A percentile compares a stretch with the other conserved stretches of the same genome.
These are phyloP conservation scores for Antrodiella citrinella DNA, from an alignment of 768 basidiomycete genomes.

Conservation along the genomic window DNA sequence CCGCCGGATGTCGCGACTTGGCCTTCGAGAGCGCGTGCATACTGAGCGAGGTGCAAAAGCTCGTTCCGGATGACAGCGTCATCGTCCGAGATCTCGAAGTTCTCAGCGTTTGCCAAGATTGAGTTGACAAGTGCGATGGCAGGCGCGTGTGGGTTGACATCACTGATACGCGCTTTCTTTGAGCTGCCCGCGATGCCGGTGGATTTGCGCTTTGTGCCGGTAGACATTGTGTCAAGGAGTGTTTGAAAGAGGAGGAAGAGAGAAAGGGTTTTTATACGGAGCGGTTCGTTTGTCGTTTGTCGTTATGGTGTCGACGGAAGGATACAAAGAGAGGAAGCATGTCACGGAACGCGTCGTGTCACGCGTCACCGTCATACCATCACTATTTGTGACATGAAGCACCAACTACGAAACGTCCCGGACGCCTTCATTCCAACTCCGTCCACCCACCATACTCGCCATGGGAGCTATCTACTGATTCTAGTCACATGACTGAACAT, in stretches of 20 bases:
- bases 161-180: conserved; percentile 23
- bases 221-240: neutral
- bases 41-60: conserved; percentile 25
- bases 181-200: conserved; percentile 11
- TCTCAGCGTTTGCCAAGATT: conserved; percentile 30
- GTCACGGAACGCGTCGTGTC: neutral
- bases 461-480: too few relatives aligned
- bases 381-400: too few relatives aligned
- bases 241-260: too few relatives aligned
- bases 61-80: conserved; percentile 23
- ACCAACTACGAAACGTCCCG: too few relatives aligned
- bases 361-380: too few relatives aligned
- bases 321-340: too few relatives aligned
- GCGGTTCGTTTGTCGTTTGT: too few relatives aligned
- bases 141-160: conserved; percentile 19
- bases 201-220: conserved; percentile 30
- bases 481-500: too few relatives aligned
- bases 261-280: too few relatives aligned
- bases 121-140: conserved; percentile 28
- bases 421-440: too few relatives aligned
- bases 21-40: conserved; percentile 26
- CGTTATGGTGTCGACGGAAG: too few relatives aligned
- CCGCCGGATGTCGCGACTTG: conserved; percentile 2
- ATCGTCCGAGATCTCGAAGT: conserved; percentile 28
- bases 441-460: too few relatives aligned